These are phyloP conservation scores for Actinomucor elegans DNA, from an alignment of 371 early-diverging fungal genomes.

Conservation along the genomic window DNA sequence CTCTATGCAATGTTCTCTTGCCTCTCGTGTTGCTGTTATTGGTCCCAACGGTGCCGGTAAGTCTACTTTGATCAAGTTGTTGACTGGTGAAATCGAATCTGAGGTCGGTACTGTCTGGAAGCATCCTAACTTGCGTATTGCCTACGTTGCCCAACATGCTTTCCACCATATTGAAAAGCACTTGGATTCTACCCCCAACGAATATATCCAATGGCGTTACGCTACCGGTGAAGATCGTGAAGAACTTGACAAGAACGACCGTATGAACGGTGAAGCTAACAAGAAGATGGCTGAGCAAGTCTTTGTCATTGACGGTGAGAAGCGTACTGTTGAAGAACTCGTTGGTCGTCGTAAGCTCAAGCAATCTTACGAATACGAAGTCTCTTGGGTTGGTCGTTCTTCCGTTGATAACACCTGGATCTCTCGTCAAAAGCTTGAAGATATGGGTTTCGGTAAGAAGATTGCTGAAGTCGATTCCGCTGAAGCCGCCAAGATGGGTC, in stretches of 20 bases:
- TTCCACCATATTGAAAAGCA: constrained; percentile 87
- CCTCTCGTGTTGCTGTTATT: constrained; percentile 72
- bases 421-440: constrained; percentile 67
- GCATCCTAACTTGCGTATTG: constrained; percentile 81
- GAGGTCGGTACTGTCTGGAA: constrained; percentile 69
- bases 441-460: constrained; percentile 69
- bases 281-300: constrained; percentile 64
- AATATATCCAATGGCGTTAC: constrained; percentile 88
- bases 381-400: constrained; percentile 59
- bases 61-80: constrained; percentile 80
- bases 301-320: constrained; percentile 66
- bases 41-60: constrained; percentile 82
- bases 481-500: constrained; percentile 67
- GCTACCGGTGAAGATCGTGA: constrained; percentile 81
- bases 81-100: constrained; percentile 77
- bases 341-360: constrained; percentile 72
- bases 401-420: constrained; percentile 73
- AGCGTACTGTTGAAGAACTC: constrained; percentile 59
- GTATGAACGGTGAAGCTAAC: constrained; percentile 62
- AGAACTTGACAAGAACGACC: constrained; percentile 66
- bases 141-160: constrained; percentile 89
- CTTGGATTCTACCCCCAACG: constrained; percentile 77
- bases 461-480: constrained; percentile 64
- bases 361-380: constrained; percentile 70
- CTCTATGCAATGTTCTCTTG: constrained; percentile 62